phyloP scores from a whole-genome alignment of 2,329 filamentous ascomycete species.

The Coleophoma eucalyptorum region DNA sequence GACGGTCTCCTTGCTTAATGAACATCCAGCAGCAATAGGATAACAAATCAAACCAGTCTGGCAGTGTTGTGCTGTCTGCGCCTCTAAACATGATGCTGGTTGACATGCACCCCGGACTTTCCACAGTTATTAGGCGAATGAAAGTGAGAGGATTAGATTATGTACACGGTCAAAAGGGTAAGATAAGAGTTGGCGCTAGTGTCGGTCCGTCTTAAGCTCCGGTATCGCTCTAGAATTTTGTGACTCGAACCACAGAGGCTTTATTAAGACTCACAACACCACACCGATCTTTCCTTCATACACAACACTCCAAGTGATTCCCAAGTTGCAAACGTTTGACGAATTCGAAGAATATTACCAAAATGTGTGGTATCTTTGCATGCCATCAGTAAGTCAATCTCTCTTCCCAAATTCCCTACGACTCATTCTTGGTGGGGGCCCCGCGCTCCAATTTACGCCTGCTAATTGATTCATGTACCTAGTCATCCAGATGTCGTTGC shows the following conservation, averaged over 20 bases:
- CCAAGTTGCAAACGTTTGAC: neutral
- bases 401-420: neutral
- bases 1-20: too few species aligned
- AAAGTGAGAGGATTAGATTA: neutral
- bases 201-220: neutral
- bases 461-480: conserved; percentile 10
- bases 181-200: neutral
- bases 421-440: conserved; percentile 30
- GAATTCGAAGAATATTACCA: conserved; percentile 9
- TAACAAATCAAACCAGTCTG: too few species aligned
- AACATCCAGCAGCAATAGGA: too few species aligned
- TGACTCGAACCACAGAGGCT: neutral
- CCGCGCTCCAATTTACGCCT: neutral
- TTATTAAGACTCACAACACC: conserved; percentile 5
- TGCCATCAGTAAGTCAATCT: conserved; percentile 72
- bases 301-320: conserved; percentile 4
- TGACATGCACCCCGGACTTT: too few species aligned
- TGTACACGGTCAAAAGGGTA: neutral
- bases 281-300: neutral
- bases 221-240: neutral
- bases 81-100: too few species aligned
- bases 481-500: conserved; percentile 91
- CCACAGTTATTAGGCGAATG: neutral
- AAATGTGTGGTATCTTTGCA: conserved; percentile 61
- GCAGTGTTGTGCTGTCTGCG: too few species aligned